A percentile compares a stretch with the other conserved stretches of the same genome.
Evolutionary conservation across 2,329 filamentous ascomycete genomes (phyloP).

Genomic region (Sarocladium brachiariae): DNA sequence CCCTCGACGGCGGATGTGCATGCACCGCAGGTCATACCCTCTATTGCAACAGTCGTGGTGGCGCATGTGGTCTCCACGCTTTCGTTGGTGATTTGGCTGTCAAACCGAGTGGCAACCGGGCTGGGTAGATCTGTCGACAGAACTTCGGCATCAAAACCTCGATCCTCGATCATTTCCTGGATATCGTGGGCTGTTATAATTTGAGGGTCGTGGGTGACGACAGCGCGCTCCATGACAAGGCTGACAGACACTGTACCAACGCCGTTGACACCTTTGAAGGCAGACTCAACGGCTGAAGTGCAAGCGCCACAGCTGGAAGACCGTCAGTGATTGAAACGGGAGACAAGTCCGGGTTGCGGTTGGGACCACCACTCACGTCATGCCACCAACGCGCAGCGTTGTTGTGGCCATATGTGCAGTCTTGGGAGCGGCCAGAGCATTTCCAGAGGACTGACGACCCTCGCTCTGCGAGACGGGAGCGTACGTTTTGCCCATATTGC

Average conservation of each 20-base stretch:
- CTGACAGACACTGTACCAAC: constrained; percentile 85
- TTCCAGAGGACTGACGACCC: constrained; percentile 14
- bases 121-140: constrained; percentile 70
- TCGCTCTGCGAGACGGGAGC: constrained; percentile 41
- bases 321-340: constrained; percentile 6
- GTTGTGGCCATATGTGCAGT: constrained; percentile 76
- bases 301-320: constrained; percentile 73
- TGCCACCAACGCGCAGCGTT: constrained; percentile 84
- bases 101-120: constrained; percentile 34
- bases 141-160: constrained; percentile 87
- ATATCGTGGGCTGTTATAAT: constrained; percentile 69
- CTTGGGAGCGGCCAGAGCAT: constrained; percentile 17
- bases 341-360: neutral
- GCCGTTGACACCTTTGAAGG: constrained; percentile 75
- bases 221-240: constrained; percentile 91
- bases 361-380: constrained; percentile 50
- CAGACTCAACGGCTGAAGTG: constrained; percentile 89
- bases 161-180: constrained; percentile 81
- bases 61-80: constrained; percentile 28
- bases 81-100: constrained; percentile 14
- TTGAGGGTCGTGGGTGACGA: constrained; percentile 78
- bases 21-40: constrained; percentile 87
- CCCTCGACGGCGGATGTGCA: constrained; percentile 82
- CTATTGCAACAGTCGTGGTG: constrained; percentile 71
- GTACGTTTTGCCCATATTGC: constrained; percentile 43